Base-by-base conservation (phyloP, 768 basidiomycete genomes). In the Suillus spraguei region DNA sequence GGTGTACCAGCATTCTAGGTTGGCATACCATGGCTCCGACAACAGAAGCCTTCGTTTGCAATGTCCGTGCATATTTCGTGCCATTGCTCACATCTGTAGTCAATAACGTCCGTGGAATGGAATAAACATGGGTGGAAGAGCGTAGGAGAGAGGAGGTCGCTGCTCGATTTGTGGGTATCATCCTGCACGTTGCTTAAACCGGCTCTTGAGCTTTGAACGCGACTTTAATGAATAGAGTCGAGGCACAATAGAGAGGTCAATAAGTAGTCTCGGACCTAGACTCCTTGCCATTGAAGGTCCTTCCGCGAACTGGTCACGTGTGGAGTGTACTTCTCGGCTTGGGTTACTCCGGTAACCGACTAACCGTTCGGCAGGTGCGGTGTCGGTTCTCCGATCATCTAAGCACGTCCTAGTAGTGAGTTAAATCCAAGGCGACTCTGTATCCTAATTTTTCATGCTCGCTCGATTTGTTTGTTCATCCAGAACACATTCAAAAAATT, bases 161-260 rank as follows among this genome's bases (percentile, higher is more conserved):
- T 14, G 70, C 68, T 17, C 74, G 75, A 32, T 70, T 71, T 8
- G 74, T 68, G 55, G 72, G 72, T 69, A 77, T 76, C 74, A 75
- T 75, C 53, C 3, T 64, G 59, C 9, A 28, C 20, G 47, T 60
- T 58, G 3, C 13, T 20, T 6, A 1, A 22, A 6, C 13, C 33
- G 35, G 17, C 20, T 49, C 32, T 33, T 35, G 14, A 11, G 13
- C 13, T 6, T 33, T 16, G 22, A 52, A 32, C 17, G 28, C 50
- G 20, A 52, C 17, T 17, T 32, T 28, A 11, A 28, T 50, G 16
- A 20, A 20, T 33, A 14, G 28, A 28, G 28, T 28, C 28, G 7
- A 60, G n/a, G 20, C 20, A 14, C 16, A 13, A 11, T 32, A 33
- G 32, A 24, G 41, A 60, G 20, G 22, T 16, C n/a, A 28, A 16